phyloP scores from a whole-genome alignment of 306 rosid species.

The Nissolia schottii region DNA sequence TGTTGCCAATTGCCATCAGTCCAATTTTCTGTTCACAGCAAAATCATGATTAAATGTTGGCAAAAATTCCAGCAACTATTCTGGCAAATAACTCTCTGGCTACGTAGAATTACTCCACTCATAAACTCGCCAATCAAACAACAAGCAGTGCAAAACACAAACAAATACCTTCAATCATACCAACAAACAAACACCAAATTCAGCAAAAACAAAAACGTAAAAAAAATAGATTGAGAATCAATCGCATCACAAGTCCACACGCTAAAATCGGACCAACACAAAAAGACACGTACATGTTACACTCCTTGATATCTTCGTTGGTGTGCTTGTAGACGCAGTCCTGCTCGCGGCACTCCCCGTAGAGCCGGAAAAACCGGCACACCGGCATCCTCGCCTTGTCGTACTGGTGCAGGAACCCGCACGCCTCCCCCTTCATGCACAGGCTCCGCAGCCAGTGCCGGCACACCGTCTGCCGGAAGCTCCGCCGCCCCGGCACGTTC shows the following conservation, averaged over 20 bases:
- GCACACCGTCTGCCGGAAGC: conserved; percentile 97
- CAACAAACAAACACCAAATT: neutral
- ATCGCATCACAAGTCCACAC: neutral
- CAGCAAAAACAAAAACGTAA: neutral
- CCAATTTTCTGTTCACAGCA: neutral
- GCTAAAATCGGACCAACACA: neutral
- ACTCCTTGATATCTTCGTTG: conserved; percentile 96
- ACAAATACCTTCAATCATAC: neutral
- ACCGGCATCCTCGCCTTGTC: conserved; percentile 98
- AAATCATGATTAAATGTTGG: neutral
- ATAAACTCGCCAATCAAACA: conserved; percentile 6
- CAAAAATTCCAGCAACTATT: too few species aligned
- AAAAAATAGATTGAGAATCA: neutral
- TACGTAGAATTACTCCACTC: too few species aligned
- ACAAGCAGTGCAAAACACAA: neutral
- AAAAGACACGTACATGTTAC: conserved; percentile 74
- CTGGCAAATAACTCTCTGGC: too few species aligned
- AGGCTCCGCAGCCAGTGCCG: conserved; percentile 95
- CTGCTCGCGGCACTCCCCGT: conserved; percentile 97
- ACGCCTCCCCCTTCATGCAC: conserved; percentile 98
- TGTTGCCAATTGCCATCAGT: neutral
- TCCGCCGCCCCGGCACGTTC: conserved; percentile 52
- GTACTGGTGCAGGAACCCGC: conserved; percentile 94
- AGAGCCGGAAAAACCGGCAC: conserved; percentile 82
- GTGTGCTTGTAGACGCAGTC: conserved; percentile 98